Base-by-base conservation (phyloP, 2,329 filamentous ascomycete species). In the Venturia oleaginea region DNA sequence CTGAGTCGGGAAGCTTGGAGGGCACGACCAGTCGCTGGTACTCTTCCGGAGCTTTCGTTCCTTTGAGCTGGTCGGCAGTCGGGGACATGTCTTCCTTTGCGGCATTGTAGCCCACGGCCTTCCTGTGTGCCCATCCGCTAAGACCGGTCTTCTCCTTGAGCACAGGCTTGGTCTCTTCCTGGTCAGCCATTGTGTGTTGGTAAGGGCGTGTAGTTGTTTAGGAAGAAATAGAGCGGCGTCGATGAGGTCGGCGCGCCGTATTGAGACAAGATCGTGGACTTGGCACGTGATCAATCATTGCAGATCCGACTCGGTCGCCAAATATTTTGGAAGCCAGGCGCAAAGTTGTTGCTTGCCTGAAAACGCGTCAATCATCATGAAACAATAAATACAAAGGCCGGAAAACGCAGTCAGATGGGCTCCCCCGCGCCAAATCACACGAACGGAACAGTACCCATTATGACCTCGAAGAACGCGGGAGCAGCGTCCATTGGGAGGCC, bases 121-220 rank as follows among this genome's bases (percentile, higher is more conserved):
- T 64, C 81, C 90, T 73, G 81, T 97, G 94, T 66, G 93, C 93
- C 76, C 90, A 97, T 67, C 94, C 88, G 71, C 90, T 90, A 75
- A 87, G 83, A 71, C 92, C 80, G 74, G 86, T 83, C 85, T 94
- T 95, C 75, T 89, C 87, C 65, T 89, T 88, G 68, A 90, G 83
- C 72, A 86, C 73, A 64, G 77, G 75, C 72, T 76, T 75, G 66
- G 66, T 59, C 60, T 54, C 64, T 66, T 64, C 65, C 69, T 71
- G 68, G 62, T 70, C 67, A 64, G 72, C 70, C 72, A 74, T 75
- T 66, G 67, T 71, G 70, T 65, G 69, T 69, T 68, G 65, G 69
- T 68, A 57, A 64, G 54, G 67, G 67, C 68, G 66, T 61, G 57
- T 65, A 34, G 19, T 19, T 43, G 27, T 32, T 10, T 34, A 34